Evolutionary conservation across 805 yeast genomes (phyloP), one percentile per base, ranked within the genome.

Genomic region (Teunomyces panamensis): DNA sequence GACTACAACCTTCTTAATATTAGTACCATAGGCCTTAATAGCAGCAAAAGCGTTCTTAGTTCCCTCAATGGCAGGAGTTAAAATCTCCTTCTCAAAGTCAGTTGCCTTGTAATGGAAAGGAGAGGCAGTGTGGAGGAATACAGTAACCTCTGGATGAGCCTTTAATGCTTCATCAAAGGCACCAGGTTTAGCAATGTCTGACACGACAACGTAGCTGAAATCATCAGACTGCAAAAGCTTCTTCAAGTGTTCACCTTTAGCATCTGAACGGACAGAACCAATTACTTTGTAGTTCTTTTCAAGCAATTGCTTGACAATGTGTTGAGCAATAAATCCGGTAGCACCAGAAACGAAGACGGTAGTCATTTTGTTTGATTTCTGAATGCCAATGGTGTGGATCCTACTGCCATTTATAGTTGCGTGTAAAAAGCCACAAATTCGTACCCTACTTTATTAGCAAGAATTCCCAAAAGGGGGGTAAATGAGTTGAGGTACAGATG

Each of bases 291-390:
- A 74, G 13, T 69, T 70, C 42, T 69, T 62, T 2, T 59, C 54
- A 16, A 78, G 52, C 30, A 79, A 65, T 24, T 54, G 58, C 43
- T 68, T 58, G 35, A 71, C 56, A 39, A 74, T 62, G 54, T 77
- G 80, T 37, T 72, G 68, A 33, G 83, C 83, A 49, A 79, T 69
- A 53, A 67, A 79, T 4, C 84, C 84, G 3, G 75, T 64, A 13
- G 80, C 80, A 28, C 84, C 83, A 5, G 83, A 65, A 34, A 79
- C 74, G 41, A 77, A 68, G 11, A 77, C 58, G 29, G 49, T 37
- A 1, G 39, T 34, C 41, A 37, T 26, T 3, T 20, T 37, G 24
- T n/a, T 14, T 33, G 24, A 14, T n/a, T 20, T 20, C 24, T 20
- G 6, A 4, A 20, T n/a, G 20, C 3, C n/a, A 13, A n/a, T 5